Evolutionary conservation across 208 protist genomes (phyloP).

Genomic region (Leptomonas seymouri): DNA sequence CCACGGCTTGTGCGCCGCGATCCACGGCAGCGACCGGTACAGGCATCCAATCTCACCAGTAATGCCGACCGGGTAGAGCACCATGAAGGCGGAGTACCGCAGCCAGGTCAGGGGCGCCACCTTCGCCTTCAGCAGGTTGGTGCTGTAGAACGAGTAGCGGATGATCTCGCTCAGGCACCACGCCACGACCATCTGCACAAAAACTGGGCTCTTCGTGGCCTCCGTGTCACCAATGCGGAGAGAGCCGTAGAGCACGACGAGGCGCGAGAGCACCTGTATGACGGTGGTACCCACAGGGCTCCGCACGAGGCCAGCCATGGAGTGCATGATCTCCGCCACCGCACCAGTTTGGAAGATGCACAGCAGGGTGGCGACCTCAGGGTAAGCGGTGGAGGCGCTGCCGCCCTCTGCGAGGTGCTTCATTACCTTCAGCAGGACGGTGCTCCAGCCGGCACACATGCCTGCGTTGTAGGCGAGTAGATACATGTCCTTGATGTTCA

Average conservation of each 20-base stretch:
- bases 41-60: constrained; percentile 85
- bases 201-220: constrained; percentile 45
- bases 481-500: constrained; percentile 64
- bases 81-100: constrained; percentile 89
- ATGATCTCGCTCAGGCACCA: constrained; percentile 90
- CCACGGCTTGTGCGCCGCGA: constrained; percentile 64
- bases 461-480: constrained; percentile 78
- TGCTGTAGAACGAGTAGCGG: constrained; percentile 88
- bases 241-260: constrained; percentile 83
- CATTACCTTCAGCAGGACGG: constrained; percentile 60
- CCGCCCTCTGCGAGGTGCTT: constrained; percentile 42
- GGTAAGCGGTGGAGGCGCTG: constrained; percentile 55
- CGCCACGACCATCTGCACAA: constrained; percentile 81
- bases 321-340: constrained; percentile 83
- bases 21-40: constrained; percentile 73
- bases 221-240: constrained; percentile 68
- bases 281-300: constrained; percentile 82
- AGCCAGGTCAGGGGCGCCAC: constrained; percentile 73
- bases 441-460: constrained; percentile 74
- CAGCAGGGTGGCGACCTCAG: constrained; percentile 61
- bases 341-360: constrained; percentile 86
- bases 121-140: constrained; percentile 57
- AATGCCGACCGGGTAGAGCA: constrained; percentile 92
- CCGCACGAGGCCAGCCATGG: constrained; percentile 74
- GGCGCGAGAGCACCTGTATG: constrained; percentile 85